Conservation (phyloP, 2,329 filamentous ascomycete species). For the Aspergillus sp. region DNA sequence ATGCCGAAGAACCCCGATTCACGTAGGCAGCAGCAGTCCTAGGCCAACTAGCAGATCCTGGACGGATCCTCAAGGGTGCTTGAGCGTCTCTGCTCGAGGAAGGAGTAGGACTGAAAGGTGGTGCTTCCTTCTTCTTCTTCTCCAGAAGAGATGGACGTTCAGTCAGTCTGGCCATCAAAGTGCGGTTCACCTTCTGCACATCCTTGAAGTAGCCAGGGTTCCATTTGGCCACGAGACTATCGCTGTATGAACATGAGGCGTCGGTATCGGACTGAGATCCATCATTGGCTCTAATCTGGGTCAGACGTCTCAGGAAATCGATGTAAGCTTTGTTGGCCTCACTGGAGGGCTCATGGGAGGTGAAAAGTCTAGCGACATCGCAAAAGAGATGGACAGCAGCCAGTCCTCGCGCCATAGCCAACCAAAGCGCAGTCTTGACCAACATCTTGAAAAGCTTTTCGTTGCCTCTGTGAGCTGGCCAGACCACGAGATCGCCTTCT, state of each 20-base stretch:
- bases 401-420: slow-evolving; percentile 25
- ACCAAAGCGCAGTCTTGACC: slow-evolving; percentile 26
- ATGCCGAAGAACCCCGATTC: not conserved
- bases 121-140: not conserved
- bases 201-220: slow-evolving; percentile 22
- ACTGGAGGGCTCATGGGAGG: slow-evolving; percentile 9
- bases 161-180: slow-evolving; percentile 7
- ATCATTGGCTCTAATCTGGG: slow-evolving; percentile 14
- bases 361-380: slow-evolving; percentile 25
- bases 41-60: not conserved
- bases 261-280: slow-evolving; percentile 7
- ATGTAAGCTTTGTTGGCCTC: slow-evolving; percentile 4
- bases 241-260: slow-evolving; percentile 11
- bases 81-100: slow-evolving; percentile 1
- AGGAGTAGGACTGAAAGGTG: not conserved
- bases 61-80: not conserved
- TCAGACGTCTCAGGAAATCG: slow-evolving; percentile 15
- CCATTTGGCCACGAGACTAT: slow-evolving; percentile 1
- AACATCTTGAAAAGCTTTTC: slow-evolving; percentile 16
- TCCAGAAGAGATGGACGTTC: slow-evolving; percentile 10
- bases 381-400: slow-evolving; percentile 30
- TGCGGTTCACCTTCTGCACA: slow-evolving; percentile 14
- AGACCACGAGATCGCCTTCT: slow-evolving; percentile 14
- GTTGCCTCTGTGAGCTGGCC: slow-evolving; percentile 6
- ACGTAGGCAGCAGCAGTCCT: not conserved